Conservation (phyloP, 371 early-diverging fungal species). For the Mucor irregularis region DNA sequence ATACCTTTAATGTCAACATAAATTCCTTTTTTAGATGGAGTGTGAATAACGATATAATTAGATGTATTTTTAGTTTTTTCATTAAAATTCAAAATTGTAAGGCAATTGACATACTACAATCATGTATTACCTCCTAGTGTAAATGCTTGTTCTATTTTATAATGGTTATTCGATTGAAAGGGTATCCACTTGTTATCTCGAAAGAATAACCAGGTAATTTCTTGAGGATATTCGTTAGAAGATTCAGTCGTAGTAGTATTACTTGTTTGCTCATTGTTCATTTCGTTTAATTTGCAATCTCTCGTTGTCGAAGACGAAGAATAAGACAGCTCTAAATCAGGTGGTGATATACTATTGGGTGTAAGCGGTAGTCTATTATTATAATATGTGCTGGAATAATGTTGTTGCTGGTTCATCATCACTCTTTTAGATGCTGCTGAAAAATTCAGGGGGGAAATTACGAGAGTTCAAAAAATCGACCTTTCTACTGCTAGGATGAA, state of each 20-base stretch:
- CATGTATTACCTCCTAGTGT: conserved; percentile 58
- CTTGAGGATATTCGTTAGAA: conserved; percentile 34
- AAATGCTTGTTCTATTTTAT: conserved; percentile 52
- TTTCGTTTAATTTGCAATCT: conserved; percentile 9
- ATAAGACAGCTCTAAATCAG: too few relatives aligned
- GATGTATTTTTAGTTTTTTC: neutral
- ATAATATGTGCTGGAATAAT: neutral
- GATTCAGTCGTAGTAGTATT: conserved; percentile 2
- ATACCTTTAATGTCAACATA: conserved; percentile 55
- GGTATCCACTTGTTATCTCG: conserved; percentile 52
- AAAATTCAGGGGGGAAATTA: too few relatives aligned
- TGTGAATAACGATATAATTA: neutral
- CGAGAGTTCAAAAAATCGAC: too few relatives aligned
- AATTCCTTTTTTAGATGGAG: too few relatives aligned
- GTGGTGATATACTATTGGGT: conserved; percentile 16
- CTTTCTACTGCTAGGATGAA: too few relatives aligned
- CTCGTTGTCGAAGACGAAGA: neutral
- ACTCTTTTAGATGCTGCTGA: too few relatives aligned
- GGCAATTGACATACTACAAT: neutral
- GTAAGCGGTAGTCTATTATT: conserved; percentile 15
- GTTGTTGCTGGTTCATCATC: too few relatives aligned
- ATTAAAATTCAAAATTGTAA: too few relatives aligned
- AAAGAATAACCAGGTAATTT: conserved; percentile 54
- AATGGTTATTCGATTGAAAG: conserved; percentile 50
- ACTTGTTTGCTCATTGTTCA: neutral